These are phyloP conservation scores for Apiospora saccharicola DNA, from an alignment of 2,329 filamentous ascomycete species.

Conservation along the genomic window DNA sequence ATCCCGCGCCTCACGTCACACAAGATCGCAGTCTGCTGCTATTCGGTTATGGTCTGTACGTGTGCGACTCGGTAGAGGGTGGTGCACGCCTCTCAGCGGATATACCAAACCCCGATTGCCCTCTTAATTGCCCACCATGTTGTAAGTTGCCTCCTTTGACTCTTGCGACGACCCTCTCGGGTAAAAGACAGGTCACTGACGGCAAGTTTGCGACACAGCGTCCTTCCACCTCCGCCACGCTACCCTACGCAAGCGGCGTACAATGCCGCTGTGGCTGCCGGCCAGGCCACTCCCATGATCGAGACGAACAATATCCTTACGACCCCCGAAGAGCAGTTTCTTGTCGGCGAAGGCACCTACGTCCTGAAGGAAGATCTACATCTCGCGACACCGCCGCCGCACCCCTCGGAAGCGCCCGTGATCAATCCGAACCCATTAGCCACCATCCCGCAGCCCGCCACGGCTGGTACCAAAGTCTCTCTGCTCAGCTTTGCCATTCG, in stretches of 20 bases:
- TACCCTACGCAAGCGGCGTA: conserved; percentile 79
- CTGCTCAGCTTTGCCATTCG: conserved; percentile 75
- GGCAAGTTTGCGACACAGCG: conserved; percentile 60
- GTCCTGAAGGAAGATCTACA: conserved; percentile 88
- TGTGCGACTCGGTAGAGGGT: conserved; percentile 18
- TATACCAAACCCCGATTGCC: neutral
- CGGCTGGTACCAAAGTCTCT: conserved; percentile 83
- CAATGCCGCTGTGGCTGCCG: conserved; percentile 74
- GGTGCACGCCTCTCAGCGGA: conserved; percentile 9
- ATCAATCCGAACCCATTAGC: conserved; percentile 90
- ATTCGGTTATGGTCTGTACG: conserved; percentile 6
- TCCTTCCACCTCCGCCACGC: conserved; percentile 84
- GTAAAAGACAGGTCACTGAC: neutral
- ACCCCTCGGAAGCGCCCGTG: conserved; percentile 90
- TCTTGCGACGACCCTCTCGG: neutral
- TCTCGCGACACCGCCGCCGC: conserved; percentile 91
- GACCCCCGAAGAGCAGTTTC: conserved; percentile 87
- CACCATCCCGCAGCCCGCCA: conserved; percentile 84
- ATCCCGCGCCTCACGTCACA: neutral
- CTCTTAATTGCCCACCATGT: conserved; percentile 34
- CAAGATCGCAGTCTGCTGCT: neutral
- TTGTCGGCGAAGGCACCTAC: conserved; percentile 95
- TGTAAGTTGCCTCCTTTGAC: conserved; percentile 34
- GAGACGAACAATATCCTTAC: conserved; percentile 93
- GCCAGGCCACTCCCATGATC: conserved; percentile 76